phyloP scores from a whole-genome alignment of 2,329 filamentous ascomycete genomes.

The Cercospora zeae-maydis region DNA sequence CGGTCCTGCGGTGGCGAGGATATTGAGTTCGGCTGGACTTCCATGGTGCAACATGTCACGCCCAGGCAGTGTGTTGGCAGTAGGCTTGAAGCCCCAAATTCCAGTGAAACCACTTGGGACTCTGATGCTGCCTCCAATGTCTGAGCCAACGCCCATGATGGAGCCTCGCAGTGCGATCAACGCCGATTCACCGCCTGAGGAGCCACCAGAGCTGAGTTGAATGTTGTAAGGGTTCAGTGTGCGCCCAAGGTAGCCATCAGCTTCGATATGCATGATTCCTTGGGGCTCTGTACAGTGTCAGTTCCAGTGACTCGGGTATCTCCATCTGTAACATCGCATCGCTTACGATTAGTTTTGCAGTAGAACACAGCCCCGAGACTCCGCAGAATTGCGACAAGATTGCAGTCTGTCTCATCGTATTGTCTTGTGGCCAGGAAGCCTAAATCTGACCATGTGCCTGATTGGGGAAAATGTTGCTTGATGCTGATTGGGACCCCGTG shows the following conservation, averaged over 20 bases:
- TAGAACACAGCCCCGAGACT: conserved; percentile 49
- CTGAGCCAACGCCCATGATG: conserved; percentile 60
- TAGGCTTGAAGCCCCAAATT: conserved; percentile 31
- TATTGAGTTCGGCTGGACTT: not conserved
- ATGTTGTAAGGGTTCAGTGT: conserved; percentile 62
- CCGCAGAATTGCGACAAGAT: conserved; percentile 39
- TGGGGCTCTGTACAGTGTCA: conserved; percentile 42
- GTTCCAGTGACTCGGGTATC: not conserved
- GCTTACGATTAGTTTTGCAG: conserved; percentile 49
- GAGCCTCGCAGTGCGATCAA: conserved; percentile 57
- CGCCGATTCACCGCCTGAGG: conserved; percentile 62
- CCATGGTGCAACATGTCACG: not conserved
- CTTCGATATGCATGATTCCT: conserved; percentile 36
- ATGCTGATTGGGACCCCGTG: conserved; percentile 54
- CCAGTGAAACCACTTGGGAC: conserved; percentile 76
- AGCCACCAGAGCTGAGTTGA: conserved; percentile 59
- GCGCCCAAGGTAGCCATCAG: conserved; percentile 37
- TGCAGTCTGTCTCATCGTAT: conserved; percentile 40
- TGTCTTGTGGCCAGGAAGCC: conserved; percentile 46
- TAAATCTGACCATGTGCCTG: not conserved
- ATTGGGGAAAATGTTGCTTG: conserved; percentile 42
- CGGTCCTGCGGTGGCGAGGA: not conserved
- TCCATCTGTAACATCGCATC: not conserved
- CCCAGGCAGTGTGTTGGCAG: conserved; percentile 34
- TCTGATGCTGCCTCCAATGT: conserved; percentile 61